phyloP scores from a whole-genome alignment of 2,329 filamentous ascomycete genomes.

The Emmonsia crescens region DNA sequence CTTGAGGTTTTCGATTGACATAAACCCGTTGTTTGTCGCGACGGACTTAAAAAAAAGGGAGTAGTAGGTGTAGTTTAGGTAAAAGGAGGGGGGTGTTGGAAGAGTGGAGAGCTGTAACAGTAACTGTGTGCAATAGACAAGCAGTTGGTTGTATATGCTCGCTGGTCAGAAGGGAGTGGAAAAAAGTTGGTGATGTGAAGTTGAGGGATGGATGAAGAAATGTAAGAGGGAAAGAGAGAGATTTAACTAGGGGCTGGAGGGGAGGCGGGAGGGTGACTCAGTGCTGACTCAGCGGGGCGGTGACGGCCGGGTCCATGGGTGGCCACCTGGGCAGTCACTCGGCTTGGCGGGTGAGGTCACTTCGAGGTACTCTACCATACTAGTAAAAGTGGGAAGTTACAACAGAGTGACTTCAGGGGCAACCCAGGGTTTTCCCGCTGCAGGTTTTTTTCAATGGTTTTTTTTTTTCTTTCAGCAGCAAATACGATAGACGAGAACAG shows the following conservation, averaged over 20 bases:
- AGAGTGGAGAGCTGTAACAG: background rate
- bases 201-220: conserved; percentile 5
- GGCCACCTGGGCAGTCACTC: background rate
- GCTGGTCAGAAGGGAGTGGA: background rate
- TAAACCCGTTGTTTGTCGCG: conserved; percentile 71
- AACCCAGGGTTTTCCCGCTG: background rate
- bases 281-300: conserved; percentile 7
- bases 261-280: conserved; percentile 1
- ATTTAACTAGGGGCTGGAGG: conserved; percentile 8
- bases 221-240: conserved; percentile 4
- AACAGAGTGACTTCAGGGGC: background rate
- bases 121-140: no score
- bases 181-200: background rate
- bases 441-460: background rate
- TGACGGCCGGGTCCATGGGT: no score
- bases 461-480: background rate
- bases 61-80: background rate
- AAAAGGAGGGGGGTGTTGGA: conserved; percentile 8
- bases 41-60: conserved; percentile 32
- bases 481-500: background rate
- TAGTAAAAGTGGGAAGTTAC: background rate
- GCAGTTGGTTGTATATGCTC: background rate
- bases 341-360: background rate
- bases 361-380: background rate
- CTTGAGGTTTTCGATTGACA: conserved; percentile 99